phyloP scores from a whole-genome alignment of 2,329 filamentous ascomycete species.

The Zasmidium citrigriseum region DNA sequence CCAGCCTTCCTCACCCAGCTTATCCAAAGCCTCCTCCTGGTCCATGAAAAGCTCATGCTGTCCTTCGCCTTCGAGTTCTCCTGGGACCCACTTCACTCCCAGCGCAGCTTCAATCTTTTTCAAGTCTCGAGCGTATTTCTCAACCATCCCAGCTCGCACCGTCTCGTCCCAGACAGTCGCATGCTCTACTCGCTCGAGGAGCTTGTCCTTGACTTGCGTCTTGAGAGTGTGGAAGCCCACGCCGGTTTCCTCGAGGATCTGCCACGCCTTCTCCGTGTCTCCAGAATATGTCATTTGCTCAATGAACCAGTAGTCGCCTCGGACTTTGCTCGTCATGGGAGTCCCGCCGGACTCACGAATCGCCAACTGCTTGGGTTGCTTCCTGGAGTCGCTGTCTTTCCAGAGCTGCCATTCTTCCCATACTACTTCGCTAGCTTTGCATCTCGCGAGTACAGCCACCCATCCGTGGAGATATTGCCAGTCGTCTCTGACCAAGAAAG shows the following conservation, averaged over 20 bases:
- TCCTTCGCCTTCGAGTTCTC: constrained; percentile 22
- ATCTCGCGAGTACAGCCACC: constrained; percentile 36
- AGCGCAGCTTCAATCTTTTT: constrained; percentile 33
- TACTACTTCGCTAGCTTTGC: constrained; percentile 29
- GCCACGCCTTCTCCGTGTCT: constrained; percentile 33
- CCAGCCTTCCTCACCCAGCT: constrained; percentile 25
- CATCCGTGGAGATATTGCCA: constrained; percentile 39
- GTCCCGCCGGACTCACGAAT: background rate
- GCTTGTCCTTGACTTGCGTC: constrained; percentile 15
- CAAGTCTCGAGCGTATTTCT: constrained; percentile 34
- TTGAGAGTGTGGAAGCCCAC: constrained; percentile 27
- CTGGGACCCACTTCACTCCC: constrained; percentile 30
- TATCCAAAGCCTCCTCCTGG: constrained; percentile 32
- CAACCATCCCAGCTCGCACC: constrained; percentile 27
- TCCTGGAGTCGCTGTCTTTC: constrained; percentile 27
- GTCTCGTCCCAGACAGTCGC: constrained; percentile 28
- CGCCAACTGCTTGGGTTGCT: constrained; percentile 21
- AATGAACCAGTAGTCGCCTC: constrained; percentile 38
- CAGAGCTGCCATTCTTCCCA: constrained; percentile 38
- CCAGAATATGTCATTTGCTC: constrained; percentile 35
- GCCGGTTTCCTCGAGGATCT: constrained; percentile 27
- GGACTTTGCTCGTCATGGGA: constrained; percentile 26
- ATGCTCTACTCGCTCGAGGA: constrained; percentile 32
- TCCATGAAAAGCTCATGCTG: constrained; percentile 29
- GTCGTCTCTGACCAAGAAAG: constrained; percentile 32